These are phyloP conservation scores for Edaphochlamys debaryana DNA, from an alignment of 139 green algal species.

Conservation along the genomic window DNA sequence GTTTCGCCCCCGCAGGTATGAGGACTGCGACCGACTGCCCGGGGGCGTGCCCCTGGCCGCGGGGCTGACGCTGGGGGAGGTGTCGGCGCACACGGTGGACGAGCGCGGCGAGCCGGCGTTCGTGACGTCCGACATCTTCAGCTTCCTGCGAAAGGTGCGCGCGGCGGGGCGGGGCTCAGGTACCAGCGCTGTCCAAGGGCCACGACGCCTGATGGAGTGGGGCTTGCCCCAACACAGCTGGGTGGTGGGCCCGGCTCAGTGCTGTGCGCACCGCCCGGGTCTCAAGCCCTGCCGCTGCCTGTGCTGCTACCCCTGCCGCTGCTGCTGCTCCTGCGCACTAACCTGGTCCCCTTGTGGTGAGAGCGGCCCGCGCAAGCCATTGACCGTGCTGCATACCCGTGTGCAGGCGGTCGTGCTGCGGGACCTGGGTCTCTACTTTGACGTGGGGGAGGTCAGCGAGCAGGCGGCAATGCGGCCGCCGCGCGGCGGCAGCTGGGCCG, in stretches of 20 bases:
- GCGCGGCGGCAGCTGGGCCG: slow-evolving; percentile 54
- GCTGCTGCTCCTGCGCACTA: background rate
- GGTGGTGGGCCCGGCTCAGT: too few species aligned
- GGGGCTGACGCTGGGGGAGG: slow-evolving; percentile 81
- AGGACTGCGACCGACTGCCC: slow-evolving; percentile 29
- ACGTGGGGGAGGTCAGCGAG: too few species aligned
- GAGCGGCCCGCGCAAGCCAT: too few species aligned
- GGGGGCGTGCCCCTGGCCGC: slow-evolving; percentile 55
- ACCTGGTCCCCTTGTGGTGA: too few species aligned
- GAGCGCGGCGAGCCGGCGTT: slow-evolving; percentile 82
- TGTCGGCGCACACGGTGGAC: slow-evolving; percentile 90
- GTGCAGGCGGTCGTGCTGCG: slow-evolving; percentile 72
- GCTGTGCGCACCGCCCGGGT: too few species aligned
- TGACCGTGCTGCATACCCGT: too few species aligned
- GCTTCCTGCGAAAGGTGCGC: slow-evolving; percentile 89
- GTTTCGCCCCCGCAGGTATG: slow-evolving; percentile 35
- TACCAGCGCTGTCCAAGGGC: too few species aligned
- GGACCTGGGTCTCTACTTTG: slow-evolving; percentile 85
- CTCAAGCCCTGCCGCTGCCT: too few species aligned
- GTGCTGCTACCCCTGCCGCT: too few species aligned
- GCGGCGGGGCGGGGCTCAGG: too few species aligned
- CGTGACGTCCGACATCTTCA: slow-evolving; percentile 76
- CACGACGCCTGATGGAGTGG: too few species aligned
- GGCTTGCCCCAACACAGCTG: too few species aligned
- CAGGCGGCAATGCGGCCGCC: slow-evolving; percentile 55